These are phyloP conservation scores for Xerocomus spinulosus DNA, from an alignment of 768 basidiomycete genomes.

Conservation along the genomic window DNA sequence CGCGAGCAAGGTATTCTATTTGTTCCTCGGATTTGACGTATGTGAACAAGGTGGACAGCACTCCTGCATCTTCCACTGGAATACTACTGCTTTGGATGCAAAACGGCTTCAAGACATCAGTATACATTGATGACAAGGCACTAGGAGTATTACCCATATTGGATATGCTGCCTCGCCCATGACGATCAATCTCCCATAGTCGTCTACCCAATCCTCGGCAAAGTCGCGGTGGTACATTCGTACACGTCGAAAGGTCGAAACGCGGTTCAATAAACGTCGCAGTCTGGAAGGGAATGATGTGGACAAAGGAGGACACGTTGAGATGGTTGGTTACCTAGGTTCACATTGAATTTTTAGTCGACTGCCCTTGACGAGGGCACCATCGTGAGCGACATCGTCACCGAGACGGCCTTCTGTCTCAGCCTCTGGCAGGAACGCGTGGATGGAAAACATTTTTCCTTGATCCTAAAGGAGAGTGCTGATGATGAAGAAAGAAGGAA, in stretches of 20 bases:
- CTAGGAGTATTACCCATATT: slow-evolving; percentile 37
- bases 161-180: slow-evolving; percentile 63
- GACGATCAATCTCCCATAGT: slow-evolving; percentile 46
- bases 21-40: slow-evolving; percentile 46
- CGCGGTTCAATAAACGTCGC: slow-evolving; percentile 32
- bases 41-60: slow-evolving; percentile 34
- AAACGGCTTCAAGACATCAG: slow-evolving; percentile 39
- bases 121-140: neutral
- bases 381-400: slow-evolving; percentile 22
- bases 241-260: slow-evolving; percentile 37
- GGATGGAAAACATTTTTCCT: slow-evolving; percentile 37
- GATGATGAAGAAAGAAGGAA: neutral
- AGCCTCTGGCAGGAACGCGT: slow-evolving; percentile 38
- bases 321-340: slow-evolving; percentile 31
- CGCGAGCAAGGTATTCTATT: slow-evolving; percentile 46
- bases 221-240: slow-evolving; percentile 34
- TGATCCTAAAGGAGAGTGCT: slow-evolving; percentile 19
- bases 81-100: slow-evolving; percentile 37
- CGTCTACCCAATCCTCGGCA: slow-evolving; percentile 51
- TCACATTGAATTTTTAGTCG: slow-evolving; percentile 36
- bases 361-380: slow-evolving; percentile 30
- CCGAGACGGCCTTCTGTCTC: slow-evolving; percentile 33
- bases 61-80: slow-evolving; percentile 33
- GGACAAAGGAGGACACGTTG: neutral
- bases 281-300: slow-evolving; percentile 31